Evolutionary conservation across 345 rosid genomes (phyloP).

Genomic region (Cardiospermum halicacabum): DNA sequence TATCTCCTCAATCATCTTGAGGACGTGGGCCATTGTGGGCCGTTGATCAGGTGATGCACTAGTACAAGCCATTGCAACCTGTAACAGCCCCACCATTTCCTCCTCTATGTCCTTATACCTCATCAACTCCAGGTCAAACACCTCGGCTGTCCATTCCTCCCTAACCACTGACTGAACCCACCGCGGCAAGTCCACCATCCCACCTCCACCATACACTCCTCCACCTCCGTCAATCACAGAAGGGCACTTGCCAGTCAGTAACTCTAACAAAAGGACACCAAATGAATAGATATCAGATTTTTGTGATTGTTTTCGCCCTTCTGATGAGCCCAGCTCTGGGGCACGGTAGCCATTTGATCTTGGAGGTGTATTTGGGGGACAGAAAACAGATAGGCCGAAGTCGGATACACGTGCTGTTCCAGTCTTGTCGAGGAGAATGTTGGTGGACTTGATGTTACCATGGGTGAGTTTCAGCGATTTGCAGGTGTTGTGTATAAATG

Average conservation of each 20-base stretch:
- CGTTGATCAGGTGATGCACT: conserved; percentile 49
- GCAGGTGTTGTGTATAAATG: conserved; percentile 69
- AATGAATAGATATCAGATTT: conserved; percentile 77
- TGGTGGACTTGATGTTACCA: conserved; percentile 83
- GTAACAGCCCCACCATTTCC: conserved; percentile 74
- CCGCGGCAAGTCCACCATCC: conserved; percentile 56
- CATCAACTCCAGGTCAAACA: conserved; percentile 80
- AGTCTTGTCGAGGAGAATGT: conserved; percentile 62
- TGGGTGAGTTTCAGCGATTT: conserved; percentile 70
- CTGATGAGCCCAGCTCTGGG: conserved; percentile 38
- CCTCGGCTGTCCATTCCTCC: conserved; percentile 89
- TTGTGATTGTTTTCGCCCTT: conserved; percentile 50
- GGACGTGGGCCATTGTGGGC: conserved; percentile 57
- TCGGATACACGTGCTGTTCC: conserved; percentile 68
- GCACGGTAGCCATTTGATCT: conserved; percentile 77
- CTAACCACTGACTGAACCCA: conserved; percentile 85
- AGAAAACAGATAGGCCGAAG: conserved; percentile 56
- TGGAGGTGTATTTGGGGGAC: conserved; percentile 27
- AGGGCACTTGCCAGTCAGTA: conserved; percentile 78
- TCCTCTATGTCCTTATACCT: conserved; percentile 80
- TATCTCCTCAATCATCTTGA: conserved; percentile 68
- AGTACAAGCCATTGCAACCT: conserved; percentile 67
- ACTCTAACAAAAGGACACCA: conserved; percentile 69
- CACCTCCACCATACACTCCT: conserved; percentile 45
- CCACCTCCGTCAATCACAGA: conserved; percentile 47